Percentiles rank a stretch among this genome's conserved stretches.
phyloP scores from a whole-genome alignment of 2,329 filamentous ascomycete species.

The Penicillium corylophilum region DNA sequence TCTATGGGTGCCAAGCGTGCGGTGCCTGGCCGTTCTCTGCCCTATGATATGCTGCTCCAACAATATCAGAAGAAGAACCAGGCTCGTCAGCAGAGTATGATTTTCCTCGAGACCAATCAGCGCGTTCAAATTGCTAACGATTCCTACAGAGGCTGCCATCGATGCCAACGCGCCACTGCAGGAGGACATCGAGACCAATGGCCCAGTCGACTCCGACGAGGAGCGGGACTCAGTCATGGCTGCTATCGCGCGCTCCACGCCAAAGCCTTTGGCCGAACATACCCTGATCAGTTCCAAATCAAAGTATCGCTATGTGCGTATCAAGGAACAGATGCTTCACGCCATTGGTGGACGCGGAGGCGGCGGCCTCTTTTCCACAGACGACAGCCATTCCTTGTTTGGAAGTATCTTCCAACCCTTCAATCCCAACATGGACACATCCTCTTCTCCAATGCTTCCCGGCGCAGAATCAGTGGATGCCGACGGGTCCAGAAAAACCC shows the following conservation, averaged over 20 bases:
- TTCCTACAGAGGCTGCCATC: slow-evolving; percentile 74
- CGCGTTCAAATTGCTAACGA: slow-evolving; percentile 15
- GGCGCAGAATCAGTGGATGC: slow-evolving; percentile 24
- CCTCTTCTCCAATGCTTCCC: slow-evolving; percentile 23
- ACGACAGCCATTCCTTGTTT: slow-evolving; percentile 30
- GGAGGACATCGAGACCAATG: slow-evolving; percentile 78
- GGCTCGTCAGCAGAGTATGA: slow-evolving; percentile 91
- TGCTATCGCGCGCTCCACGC: slow-evolving; percentile 71
- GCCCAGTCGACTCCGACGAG: slow-evolving; percentile 89
- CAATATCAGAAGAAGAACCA: slow-evolving; percentile 98
- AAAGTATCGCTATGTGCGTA: slow-evolving; percentile 62
- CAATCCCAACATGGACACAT: slow-evolving; percentile 20
- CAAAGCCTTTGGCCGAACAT: slow-evolving; percentile 72
- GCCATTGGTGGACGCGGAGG: slow-evolving; percentile 54
- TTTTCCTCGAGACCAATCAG: background rate
- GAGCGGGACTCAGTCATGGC: slow-evolving; percentile 88
- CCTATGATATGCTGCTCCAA: slow-evolving; percentile 87
- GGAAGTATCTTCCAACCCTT: slow-evolving; percentile 36
- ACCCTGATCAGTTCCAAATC: slow-evolving; percentile 49
- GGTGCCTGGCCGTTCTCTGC: slow-evolving; percentile 80
- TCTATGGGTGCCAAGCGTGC: slow-evolving; percentile 92
- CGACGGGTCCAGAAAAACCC: slow-evolving; percentile 24
- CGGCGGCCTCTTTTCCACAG: slow-evolving; percentile 46
- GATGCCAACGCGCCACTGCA: slow-evolving; percentile 90
- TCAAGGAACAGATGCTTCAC: slow-evolving; percentile 63